These are phyloP conservation scores for Daedaleopsis sinensis DNA, from an alignment of 768 basidiomycete genomes.

Conservation along the genomic window DNA sequence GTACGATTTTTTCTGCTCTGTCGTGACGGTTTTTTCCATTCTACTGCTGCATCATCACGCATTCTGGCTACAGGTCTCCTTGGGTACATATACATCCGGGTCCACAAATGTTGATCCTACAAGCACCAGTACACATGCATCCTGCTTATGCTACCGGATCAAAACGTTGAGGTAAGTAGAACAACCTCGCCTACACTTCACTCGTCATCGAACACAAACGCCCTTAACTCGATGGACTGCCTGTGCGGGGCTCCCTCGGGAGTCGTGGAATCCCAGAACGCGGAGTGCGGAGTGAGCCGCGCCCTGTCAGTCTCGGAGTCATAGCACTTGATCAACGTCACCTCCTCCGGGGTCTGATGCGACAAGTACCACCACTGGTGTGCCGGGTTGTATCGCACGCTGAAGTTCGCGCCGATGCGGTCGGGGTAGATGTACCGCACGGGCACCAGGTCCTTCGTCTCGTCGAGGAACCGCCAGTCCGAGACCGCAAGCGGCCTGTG, in stretches of 20 bases:
- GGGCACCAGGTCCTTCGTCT: conserved; percentile 38
- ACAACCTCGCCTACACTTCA: conserved; percentile 25
- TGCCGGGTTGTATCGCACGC: conserved; percentile 38
- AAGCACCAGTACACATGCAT: too few species aligned
- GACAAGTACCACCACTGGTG: conserved; percentile 45
- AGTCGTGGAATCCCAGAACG: conserved; percentile 41
- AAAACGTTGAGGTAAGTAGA: not conserved
- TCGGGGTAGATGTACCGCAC: conserved; percentile 40
- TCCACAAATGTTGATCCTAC: not conserved
- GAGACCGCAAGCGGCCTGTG: conserved; percentile 45
- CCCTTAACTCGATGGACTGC: conserved; percentile 48
- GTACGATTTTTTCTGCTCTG: conserved; percentile 4
- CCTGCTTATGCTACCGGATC: not conserved
- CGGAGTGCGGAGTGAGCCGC: conserved; percentile 45
- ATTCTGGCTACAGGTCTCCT: conserved; percentile 10
- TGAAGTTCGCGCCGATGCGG: conserved; percentile 39
- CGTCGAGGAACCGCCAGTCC: conserved; percentile 43
- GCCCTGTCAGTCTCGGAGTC: conserved; percentile 45
- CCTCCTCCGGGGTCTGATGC: conserved; percentile 45
- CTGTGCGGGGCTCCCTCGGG: conserved; percentile 40
- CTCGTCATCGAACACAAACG: conserved; percentile 45
- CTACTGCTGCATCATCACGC: not conserved
- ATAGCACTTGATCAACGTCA: conserved; percentile 47
- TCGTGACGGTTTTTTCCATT: too few species aligned
- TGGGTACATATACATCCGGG: not conserved